Conservation (phyloP, 352 stramenopile genomes). For the Phytophthora boehmeriae region DNA sequence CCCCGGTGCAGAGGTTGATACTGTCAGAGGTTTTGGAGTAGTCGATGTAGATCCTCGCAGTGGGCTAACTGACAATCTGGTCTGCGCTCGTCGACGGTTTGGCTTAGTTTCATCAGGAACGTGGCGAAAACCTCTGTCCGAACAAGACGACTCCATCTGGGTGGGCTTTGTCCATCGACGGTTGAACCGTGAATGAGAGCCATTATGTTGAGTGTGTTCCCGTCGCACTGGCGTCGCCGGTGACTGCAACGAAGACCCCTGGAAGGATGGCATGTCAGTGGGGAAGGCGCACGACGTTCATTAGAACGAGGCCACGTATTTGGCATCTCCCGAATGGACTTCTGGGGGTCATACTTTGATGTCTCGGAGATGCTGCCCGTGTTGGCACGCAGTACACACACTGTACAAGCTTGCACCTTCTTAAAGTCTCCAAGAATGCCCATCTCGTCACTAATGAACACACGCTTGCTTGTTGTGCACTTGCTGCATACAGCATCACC, state of each 20-base stretch:
- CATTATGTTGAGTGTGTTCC: conserved; percentile 10
- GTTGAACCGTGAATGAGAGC: not conserved
- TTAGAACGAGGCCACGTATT: conserved; percentile 3
- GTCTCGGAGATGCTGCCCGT: too few relatives aligned
- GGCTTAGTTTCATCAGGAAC: conserved; percentile 9
- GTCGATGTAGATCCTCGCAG: not conserved
- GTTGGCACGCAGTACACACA: conserved; percentile 47
- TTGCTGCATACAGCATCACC: conserved; percentile 52
- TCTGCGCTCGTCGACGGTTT: conserved; percentile 3
- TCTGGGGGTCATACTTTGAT: conserved; percentile 27
- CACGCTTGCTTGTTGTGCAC: conserved; percentile 45
- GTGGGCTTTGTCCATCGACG: conserved; percentile 20
- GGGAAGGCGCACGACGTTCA: conserved; percentile 3
- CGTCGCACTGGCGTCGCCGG: conserved; percentile 21
- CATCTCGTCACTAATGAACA: conserved; percentile 49
- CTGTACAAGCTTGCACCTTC: conserved; percentile 47
- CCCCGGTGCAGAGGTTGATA: conserved; percentile 4
- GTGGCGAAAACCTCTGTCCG: conserved; percentile 8
- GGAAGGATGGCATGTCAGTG: not conserved
- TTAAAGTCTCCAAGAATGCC: conserved; percentile 53
- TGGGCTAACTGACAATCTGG: conserved; percentile 16
- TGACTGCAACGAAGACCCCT: not conserved
- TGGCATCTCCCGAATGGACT: conserved; percentile 15
- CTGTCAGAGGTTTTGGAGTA: conserved; percentile 11
- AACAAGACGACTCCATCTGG: conserved; percentile 13